phyloP scores from a whole-genome alignment of 371 early-diverging fungal species.

The Umbelopsis sp. region DNA sequence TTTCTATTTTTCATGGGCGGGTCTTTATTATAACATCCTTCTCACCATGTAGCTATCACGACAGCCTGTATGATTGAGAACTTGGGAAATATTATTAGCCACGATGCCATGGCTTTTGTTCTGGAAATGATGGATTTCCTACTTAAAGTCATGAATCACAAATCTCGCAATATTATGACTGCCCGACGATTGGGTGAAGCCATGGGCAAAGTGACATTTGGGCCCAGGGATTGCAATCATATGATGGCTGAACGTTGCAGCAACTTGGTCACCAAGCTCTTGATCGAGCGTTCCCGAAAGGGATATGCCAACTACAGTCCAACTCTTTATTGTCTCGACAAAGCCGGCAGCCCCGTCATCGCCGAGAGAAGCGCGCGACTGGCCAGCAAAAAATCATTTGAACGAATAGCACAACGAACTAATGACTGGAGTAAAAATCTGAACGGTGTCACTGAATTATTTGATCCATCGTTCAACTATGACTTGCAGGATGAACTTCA shows the following conservation, averaged over 20 bases:
- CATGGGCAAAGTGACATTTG: conserved; percentile 49
- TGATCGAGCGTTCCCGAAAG: conserved; percentile 34
- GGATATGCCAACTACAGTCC: not conserved
- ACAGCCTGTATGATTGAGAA: conserved; percentile 16
- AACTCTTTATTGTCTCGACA: not conserved
- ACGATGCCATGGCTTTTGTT: not conserved
- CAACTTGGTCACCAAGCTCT: conserved; percentile 48
- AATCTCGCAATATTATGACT: conserved; percentile 42
- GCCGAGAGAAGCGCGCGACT: conserved; percentile 11
- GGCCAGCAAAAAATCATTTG: conserved; percentile 16
- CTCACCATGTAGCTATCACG: not conserved
- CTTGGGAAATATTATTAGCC: conserved; percentile 3
- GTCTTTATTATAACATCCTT: not conserved
- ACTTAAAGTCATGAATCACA: conserved; percentile 45
- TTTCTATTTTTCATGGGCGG: not conserved
- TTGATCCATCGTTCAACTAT: not conserved
- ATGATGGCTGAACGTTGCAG: conserved; percentile 48
- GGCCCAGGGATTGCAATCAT: conserved; percentile 45
- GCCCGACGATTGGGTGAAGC: conserved; percentile 50
- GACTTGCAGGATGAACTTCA: not conserved
- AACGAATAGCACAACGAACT: conserved; percentile 4
- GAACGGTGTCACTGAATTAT: not conserved
- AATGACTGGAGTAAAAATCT: conserved; percentile 14
- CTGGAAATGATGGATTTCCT: conserved; percentile 48
- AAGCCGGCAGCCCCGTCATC: conserved; percentile 1